Evolutionary conservation across 208 protist genomes (phyloP), one percentile per base, ranked within the genome.

Genomic region (Crithidia expoeki): DNA sequence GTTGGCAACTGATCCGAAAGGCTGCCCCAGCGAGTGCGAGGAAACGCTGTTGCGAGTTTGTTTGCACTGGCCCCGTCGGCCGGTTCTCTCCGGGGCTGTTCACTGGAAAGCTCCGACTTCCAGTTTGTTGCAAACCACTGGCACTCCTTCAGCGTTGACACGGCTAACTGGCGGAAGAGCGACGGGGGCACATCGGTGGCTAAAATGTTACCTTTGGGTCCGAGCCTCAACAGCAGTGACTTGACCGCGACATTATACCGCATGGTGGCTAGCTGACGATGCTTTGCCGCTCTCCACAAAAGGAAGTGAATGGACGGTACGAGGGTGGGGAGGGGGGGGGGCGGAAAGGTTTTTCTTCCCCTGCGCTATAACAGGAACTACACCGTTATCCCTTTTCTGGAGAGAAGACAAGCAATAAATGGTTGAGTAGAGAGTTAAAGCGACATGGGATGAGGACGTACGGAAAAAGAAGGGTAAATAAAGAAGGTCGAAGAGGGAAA

Each of bases 221-320:
- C 59, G 0, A 52, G 4, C 25, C 46, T 4, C 44, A 19, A 27
- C 30, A 65, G 32, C 44, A 65, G 46, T 17, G 59, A 42, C 10
- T 38, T 46, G 59, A 65, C 46, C 3, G 59, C 59, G 14, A 65
- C 46, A 38, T 65, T 23, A 32, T 65, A 65, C 0, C 59, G 59
- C 59, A 65, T 65, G 17, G 36, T 23, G 36, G 33, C 19, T 47
- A 4, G 11, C 19, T 2, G 16, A 32, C 33, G 6, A n/a, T n/a
- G n/a, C n/a, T n/a, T 7, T 44, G 38, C 14, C 7, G 38, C 38
- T 44, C 38, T 51, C 23, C 50, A 55, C 23, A 55, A 33, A 21
- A 51, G 46, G 46, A 51, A 51, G 46, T 51, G 46, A 19, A 51
- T 6, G 7, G 46, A 51, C n/a, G n/a, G n/a, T n/a, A n/a, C n/a